phyloP scores from a whole-genome alignment of 164 flowering plant species.

The Nelumbo lutea region DNA sequence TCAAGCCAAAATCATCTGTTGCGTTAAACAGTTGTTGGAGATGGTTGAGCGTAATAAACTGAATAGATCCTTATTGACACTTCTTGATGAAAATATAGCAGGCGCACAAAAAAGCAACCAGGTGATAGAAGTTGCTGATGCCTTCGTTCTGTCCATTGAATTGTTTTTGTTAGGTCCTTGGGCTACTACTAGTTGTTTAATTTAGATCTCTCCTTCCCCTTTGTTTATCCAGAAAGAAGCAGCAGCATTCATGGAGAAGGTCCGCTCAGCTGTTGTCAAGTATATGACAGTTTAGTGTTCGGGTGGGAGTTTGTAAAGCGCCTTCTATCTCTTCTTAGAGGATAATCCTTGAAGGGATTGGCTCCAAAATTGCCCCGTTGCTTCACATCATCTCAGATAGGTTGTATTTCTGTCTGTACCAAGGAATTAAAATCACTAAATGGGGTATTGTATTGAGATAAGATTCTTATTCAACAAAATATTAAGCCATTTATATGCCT shows the following conservation, averaged over 20 bases:
- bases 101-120: slow-evolving; percentile 56
- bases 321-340: background rate
- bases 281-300: slow-evolving; percentile 62
- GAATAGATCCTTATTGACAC: slow-evolving; percentile 66
- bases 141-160: background rate
- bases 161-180: background rate
- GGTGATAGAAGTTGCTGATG: slow-evolving; percentile 32
- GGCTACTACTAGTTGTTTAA: background rate
- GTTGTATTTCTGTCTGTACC: background rate
- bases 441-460: background rate
- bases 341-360: background rate
- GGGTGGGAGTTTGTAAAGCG: slow-evolving; percentile 4
- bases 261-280: slow-evolving; percentile 70
- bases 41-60: slow-evolving; percentile 79
- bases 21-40: slow-evolving; percentile 61
- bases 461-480: no score
- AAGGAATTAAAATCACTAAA: background rate
- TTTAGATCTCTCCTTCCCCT: background rate
- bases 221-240: slow-evolving; percentile 60
- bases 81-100: slow-evolving; percentile 92
- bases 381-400: background rate
- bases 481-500: no score
- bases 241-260: slow-evolving; percentile 84
- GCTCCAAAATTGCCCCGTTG: background rate
- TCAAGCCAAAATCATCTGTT: slow-evolving; percentile 7